Evolutionary conservation across 179 eudicot genomes (phyloP).

Genomic region (Heliamphora pulchella): DNA sequence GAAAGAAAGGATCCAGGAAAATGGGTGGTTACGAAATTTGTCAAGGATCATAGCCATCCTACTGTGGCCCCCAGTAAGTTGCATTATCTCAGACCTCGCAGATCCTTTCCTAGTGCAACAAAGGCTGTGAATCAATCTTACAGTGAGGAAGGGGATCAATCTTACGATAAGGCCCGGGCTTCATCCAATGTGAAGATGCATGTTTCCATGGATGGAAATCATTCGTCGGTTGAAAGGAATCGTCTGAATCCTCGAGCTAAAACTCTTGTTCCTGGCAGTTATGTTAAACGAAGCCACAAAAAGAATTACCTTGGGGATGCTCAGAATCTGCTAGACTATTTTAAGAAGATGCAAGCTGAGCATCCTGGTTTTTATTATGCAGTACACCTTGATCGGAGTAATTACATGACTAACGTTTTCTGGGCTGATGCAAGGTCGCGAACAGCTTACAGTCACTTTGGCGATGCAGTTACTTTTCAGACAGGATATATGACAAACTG

Average conservation of each 20-base stretch:
- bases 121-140: conserved; percentile 29
- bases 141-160: conserved; percentile 25
- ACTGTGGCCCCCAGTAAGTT: conserved; percentile 31
- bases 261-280: conserved; percentile 8
- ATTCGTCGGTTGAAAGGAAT: conserved; percentile 27
- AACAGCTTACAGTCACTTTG: conserved; percentile 60
- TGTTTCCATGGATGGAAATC: conserved; percentile 40
- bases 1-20: conserved; percentile 37
- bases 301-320: conserved; percentile 58
- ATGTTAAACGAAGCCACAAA: conserved; percentile 24
- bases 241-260: conserved; percentile 11
- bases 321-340: conserved; percentile 66
- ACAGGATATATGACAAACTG: conserved; percentile 45
- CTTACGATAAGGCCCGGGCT: neutral
- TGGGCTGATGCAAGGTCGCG: conserved; percentile 81
- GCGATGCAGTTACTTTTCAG: conserved; percentile 56
- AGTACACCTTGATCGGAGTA: conserved; percentile 63
- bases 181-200: conserved; percentile 20
- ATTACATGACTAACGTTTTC: conserved; percentile 58
- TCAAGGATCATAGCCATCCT: conserved; percentile 60
- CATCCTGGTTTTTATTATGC: conserved; percentile 81
- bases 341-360: conserved; percentile 69
- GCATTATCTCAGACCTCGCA: conserved; percentile 35
- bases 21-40: conserved; percentile 59
- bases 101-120: conserved; percentile 41